Evolutionary conservation across 805 yeast species (phyloP).

Genomic region (Wickerhamomyces canadensis): DNA sequence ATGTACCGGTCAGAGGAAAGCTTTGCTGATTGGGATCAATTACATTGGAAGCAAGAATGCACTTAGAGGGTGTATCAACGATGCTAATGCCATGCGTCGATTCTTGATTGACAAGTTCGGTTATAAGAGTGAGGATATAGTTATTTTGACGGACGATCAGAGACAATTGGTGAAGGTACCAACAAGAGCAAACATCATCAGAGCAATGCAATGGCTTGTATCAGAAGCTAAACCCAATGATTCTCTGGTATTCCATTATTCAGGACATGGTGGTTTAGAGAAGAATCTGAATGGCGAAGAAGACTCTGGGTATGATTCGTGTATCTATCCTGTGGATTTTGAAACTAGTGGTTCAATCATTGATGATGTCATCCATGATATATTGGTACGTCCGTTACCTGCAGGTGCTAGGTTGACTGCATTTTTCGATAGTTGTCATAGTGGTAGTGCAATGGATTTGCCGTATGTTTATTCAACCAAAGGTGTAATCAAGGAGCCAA

Average conservation of each 20-base stretch:
- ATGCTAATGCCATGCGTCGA: constrained; percentile 43
- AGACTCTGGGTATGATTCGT: constrained; percentile 57
- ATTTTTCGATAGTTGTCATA: constrained; percentile 68
- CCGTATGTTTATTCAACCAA: constrained; percentile 68
- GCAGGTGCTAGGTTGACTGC: constrained; percentile 66
- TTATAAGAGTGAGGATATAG: constrained; percentile 31
- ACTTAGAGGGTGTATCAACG: constrained; percentile 68
- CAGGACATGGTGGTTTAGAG: constrained; percentile 72
- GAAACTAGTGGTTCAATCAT: constrained; percentile 55
- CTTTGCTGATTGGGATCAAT: constrained; percentile 63
- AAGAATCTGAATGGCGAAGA: constrained; percentile 58
- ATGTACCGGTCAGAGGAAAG: constrained; percentile 60
- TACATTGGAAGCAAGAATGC: constrained; percentile 52
- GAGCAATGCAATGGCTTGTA: constrained; percentile 76
- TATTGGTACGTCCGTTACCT: constrained; percentile 56
- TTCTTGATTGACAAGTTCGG: constrained; percentile 27
- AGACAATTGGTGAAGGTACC: constrained; percentile 38
- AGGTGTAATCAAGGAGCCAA: constrained; percentile 70
- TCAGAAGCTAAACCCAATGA: constrained; percentile 60
- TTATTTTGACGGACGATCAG: constrained; percentile 45
- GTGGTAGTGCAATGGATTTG: constrained; percentile 67
- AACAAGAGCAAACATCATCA: constrained; percentile 53
- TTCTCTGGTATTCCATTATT: constrained; percentile 63
- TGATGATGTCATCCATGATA: constrained; percentile 60
- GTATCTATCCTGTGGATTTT: constrained; percentile 60